These are phyloP conservation scores for Suillus paluster DNA, from an alignment of 768 basidiomycete species.

Conservation along the genomic window DNA sequence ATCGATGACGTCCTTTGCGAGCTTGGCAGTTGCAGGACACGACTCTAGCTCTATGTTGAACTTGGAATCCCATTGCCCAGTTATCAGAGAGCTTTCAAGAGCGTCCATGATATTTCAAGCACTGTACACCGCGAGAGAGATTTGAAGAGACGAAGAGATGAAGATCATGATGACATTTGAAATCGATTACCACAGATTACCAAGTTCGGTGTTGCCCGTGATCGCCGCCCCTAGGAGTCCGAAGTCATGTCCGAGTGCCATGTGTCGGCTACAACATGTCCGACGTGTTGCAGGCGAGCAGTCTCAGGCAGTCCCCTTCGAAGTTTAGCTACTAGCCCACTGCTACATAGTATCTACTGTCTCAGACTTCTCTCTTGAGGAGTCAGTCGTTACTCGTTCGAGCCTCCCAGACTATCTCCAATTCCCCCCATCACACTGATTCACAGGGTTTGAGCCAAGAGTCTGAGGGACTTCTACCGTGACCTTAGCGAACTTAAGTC, in stretches of 20 bases:
- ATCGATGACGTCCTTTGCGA: conserved; percentile 60
- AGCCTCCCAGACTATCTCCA: neutral
- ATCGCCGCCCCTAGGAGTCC: no score
- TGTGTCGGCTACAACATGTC: no score
- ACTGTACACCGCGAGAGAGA: neutral
- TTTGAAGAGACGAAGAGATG: neutral
- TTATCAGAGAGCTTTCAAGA: conserved; percentile 63
- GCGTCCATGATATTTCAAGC: conserved; percentile 20
- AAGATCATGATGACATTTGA: neutral
- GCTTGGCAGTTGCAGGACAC: conserved; percentile 28
- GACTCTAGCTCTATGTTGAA: conserved; percentile 27
- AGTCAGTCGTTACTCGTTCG: neutral
- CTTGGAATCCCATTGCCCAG: conserved; percentile 46
- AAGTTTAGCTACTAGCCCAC: no score
- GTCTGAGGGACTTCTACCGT: neutral
- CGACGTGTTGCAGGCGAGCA: no score
- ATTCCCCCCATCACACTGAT: neutral
- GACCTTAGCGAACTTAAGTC: neutral
- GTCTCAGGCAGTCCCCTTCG: no score
- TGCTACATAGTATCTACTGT: no score
- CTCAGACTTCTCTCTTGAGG: neutral
- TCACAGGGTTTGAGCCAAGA: neutral
- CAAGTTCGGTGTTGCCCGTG: conserved; percentile 1
- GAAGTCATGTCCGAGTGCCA: no score
- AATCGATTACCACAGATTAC: neutral